Evolutionary conservation across 1,284 basidiomycete species (phyloP).

Genomic region (Moesziomyces aphidis): DNA sequence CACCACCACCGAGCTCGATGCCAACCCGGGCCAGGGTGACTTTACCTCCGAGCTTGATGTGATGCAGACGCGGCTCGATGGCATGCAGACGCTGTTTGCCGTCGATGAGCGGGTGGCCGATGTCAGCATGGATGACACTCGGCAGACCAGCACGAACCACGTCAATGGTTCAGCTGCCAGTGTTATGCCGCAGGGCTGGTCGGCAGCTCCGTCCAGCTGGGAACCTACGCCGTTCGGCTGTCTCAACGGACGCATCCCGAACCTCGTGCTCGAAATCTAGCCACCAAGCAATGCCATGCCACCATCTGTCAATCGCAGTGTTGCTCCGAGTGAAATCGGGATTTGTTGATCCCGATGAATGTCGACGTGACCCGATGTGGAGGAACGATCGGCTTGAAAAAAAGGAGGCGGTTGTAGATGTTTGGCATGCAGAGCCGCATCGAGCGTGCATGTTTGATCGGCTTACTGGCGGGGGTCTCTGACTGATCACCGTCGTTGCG

Average conservation of each 20-base stretch:
- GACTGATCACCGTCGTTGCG: too few relatives aligned
- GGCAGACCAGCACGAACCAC: not conserved
- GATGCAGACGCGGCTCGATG: slow-evolving; percentile 22
- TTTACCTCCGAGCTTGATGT: slow-evolving; percentile 20
- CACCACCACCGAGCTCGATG: not conserved
- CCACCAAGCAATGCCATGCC: not conserved
- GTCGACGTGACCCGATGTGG: too few relatives aligned
- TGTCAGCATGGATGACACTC: too few relatives aligned
- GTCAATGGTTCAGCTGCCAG: not conserved
- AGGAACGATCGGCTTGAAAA: too few relatives aligned
- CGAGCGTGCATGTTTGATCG: too few relatives aligned
- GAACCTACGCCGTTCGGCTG: slow-evolving; percentile 34
- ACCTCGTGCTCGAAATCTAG: slow-evolving; percentile 16
- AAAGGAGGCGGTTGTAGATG: too few relatives aligned
- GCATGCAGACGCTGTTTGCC: not conserved
- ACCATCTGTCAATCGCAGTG: not conserved
- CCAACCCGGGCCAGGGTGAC: slow-evolving; percentile 2
- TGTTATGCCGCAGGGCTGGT: slow-evolving; percentile 26
- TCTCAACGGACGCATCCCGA: slow-evolving; percentile 25
- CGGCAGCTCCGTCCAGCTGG: slow-evolving; percentile 11
- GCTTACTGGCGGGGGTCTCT: too few relatives aligned
- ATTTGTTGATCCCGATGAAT: too few relatives aligned
- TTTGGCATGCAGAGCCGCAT: too few relatives aligned
- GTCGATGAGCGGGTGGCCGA: not conserved
- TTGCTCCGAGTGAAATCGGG: too few relatives aligned